Evolutionary conservation across 2,329 filamentous ascomycete species (phyloP), one percentile per base, ranked within the genome.

Genomic region (Xylariales sp.): DNA sequence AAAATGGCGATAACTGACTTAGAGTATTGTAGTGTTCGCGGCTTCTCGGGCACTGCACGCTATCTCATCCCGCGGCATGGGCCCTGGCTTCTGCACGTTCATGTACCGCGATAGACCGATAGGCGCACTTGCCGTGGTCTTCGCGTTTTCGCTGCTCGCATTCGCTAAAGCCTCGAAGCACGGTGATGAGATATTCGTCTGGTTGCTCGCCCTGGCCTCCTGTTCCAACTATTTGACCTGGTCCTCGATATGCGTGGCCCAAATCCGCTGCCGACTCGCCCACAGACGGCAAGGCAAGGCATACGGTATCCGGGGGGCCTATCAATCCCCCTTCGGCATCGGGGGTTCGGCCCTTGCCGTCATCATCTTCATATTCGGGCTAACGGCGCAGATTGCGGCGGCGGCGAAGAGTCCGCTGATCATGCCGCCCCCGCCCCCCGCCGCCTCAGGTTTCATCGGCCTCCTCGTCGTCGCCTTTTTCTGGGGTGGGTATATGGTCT

Each of bases 221-320:
- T 79, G 83, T 16, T 80, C 82, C 34, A 81, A 81, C 54, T 78
- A 84, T 64, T 81, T 86, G 68, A 84, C 83, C 53, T 86, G 85
- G 84, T 79, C 79, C 28, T 82, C 78, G 63, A 81, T 84, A 67
- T 82, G 80, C 70, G 67, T 82, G 36, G 80, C 81, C 41, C 84
- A 84, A 69, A 79, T 86, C 69, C 80, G 80, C 57, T 83, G 84
- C 73, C 78, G 81, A 68, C 71, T 75, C 7, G 83, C 81, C 4
- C 76, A 83, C 53, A 76, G 76, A 30, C 76, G 74, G 0, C 82
- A 84, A 58, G 78, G 78, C 4, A 75, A 81, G 55, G 73, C 78
- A 55, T 72, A 76, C 18, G 70, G 75, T 50, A 74, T 77, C 5
- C 75, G 84, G 23, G 45, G 71, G 32, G 50, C 58, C 16, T 75